These are phyloP conservation scores for Eurotiales sp. DNA, from an alignment of 2,329 filamentous ascomycete species.

Conservation along the genomic window DNA sequence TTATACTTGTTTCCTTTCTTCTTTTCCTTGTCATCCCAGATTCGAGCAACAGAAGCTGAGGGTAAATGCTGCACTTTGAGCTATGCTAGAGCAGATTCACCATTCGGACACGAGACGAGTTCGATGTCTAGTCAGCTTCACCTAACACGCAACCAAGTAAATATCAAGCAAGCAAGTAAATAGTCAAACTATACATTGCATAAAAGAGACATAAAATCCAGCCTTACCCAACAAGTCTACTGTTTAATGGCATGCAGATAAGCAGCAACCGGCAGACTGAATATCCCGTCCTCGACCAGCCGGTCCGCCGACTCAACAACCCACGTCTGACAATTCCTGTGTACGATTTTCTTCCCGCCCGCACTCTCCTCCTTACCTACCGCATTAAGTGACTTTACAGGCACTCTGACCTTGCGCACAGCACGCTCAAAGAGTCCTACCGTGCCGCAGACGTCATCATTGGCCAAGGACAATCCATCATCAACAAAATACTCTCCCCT, in stretches of 20 bases:
- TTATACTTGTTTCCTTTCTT: neutral
- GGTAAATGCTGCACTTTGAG: neutral
- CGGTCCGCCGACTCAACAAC: constrained; percentile 32
- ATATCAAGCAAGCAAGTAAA: neutral
- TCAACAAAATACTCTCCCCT: constrained; percentile 17
- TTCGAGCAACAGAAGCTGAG: no score
- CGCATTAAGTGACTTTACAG: constrained; percentile 15
- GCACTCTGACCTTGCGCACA: constrained; percentile 13
- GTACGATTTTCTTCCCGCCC: constrained; percentile 20
- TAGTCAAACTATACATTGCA: no score
- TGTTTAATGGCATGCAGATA: constrained; percentile 27
- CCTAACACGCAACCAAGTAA: neutral
- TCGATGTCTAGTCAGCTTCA: neutral
- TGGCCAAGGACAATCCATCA: constrained; percentile 25
- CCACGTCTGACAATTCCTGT: constrained; percentile 36
- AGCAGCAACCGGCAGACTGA: constrained; percentile 19
- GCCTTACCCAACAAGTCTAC: no score
- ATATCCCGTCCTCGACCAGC: constrained; percentile 27
- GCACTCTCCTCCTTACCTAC: constrained; percentile 11
- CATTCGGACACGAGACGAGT: neutral
- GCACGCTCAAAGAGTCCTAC: constrained; percentile 27
- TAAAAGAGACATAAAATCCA: no score
- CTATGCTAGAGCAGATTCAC: neutral
- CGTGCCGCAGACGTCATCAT: constrained; percentile 23
- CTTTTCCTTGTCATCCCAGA: no score